These are phyloP conservation scores for Theileria orientalis DNA, from an alignment of 169 alveolate species.

Conservation along the genomic window DNA sequence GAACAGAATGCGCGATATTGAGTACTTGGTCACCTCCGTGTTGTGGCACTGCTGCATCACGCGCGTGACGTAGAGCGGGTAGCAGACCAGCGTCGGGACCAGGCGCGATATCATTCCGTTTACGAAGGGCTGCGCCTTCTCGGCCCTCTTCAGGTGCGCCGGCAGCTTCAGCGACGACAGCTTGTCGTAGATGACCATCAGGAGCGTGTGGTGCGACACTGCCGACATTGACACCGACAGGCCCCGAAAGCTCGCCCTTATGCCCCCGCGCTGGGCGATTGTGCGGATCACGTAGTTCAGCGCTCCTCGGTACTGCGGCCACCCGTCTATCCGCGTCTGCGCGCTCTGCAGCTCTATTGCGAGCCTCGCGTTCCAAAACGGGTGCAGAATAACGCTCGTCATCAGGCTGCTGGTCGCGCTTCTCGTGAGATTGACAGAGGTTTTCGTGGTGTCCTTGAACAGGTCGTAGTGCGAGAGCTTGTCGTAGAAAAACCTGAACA, in stretches of 20 bases:
- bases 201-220: conserved; percentile 34
- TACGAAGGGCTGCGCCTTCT: conserved; percentile 29
- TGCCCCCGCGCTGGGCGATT: conserved; percentile 18
- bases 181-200: conserved; percentile 51
- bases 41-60: conserved; percentile 53
- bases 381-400: conserved; percentile 52
- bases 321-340: conserved; percentile 51
- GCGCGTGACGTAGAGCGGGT: conserved; percentile 59
- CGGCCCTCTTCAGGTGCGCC: not conserved
- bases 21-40: conserved; percentile 36
- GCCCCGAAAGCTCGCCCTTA: conserved; percentile 32
- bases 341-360: conserved; percentile 52
- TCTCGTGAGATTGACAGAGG: conserved; percentile 14
- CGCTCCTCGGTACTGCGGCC: conserved; percentile 68
- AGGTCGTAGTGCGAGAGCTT: conserved; percentile 30
- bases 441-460: conserved; percentile 9
- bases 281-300: conserved; percentile 34
- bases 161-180: conserved; percentile 12
- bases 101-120: conserved; percentile 56
- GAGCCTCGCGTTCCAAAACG: conserved; percentile 63
- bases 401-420: conserved; percentile 47
- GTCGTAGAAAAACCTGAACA: conserved; percentile 47
- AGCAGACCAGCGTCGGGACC: conserved; percentile 45
- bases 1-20: conserved; percentile 16
- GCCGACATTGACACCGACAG: conserved; percentile 33